phyloP scores from a whole-genome alignment of 768 basidiomycete genomes.

The Lactarius sp. region DNA sequence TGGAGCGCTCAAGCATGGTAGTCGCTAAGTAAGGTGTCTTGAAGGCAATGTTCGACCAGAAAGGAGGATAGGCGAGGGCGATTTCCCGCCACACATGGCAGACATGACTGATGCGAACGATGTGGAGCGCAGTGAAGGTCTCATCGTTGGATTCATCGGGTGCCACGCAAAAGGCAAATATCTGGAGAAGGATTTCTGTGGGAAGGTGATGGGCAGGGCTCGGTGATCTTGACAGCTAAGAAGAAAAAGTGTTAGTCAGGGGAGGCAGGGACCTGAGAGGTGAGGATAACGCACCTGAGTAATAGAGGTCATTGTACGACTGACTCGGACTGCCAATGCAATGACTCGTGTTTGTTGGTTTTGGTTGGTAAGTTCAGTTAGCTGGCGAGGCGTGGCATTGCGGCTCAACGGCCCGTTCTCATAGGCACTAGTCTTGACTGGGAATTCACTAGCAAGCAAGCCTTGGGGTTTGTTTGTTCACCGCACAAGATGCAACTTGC shows the following conservation, averaged over 20 bases:
- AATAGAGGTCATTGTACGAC: slow-evolving; percentile 3
- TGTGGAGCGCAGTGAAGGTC: slow-evolving; percentile 13
- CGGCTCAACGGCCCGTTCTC: slow-evolving; percentile 7
- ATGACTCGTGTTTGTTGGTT: not conserved
- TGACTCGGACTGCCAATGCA: not conserved
- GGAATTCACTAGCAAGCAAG: too few species aligned
- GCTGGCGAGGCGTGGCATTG: not conserved
- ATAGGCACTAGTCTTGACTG: not conserved
- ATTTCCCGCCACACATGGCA: slow-evolving; percentile 24
- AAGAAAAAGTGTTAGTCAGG: not conserved
- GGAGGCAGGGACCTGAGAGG: not conserved
- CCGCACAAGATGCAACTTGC: not conserved
- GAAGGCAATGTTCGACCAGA: slow-evolving; percentile 26
- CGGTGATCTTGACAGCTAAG: not conserved
- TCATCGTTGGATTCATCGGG: slow-evolving; percentile 19
- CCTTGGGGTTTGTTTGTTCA: too few species aligned
- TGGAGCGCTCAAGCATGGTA: slow-evolving; percentile 26
- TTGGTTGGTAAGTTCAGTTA: too few species aligned
- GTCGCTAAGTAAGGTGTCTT: slow-evolving; percentile 21
- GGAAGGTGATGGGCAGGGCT: slow-evolving; percentile 12
- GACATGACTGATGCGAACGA: slow-evolving; percentile 24
- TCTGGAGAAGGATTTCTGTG: slow-evolving; percentile 26
- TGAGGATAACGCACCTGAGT: slow-evolving; percentile 9
- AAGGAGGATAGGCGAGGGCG: slow-evolving; percentile 19
- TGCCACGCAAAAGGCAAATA: slow-evolving; percentile 21